Base-by-base conservation (phyloP, 164 flowering plant genomes). In the Aristolochia fimbriata region DNA sequence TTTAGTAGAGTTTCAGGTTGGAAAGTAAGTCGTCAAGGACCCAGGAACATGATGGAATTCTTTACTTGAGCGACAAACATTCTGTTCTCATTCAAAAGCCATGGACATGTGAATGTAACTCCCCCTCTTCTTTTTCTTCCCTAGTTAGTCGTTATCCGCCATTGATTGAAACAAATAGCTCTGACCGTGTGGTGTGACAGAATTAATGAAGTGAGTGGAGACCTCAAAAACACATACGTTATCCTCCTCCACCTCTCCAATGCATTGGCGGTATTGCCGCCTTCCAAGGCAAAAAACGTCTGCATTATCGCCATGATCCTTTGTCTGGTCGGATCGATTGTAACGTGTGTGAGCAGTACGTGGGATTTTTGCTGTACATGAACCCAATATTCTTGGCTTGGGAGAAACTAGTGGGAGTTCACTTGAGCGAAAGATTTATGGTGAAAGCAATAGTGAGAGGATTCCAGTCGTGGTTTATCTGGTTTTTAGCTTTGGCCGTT, bases 181-280 rank as follows among this genome's bases (percentile, higher is more conserved):
- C n/a, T n/a, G 57, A 8, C 24, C 14, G 23, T 23, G 33, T 46
- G n/a, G n/a, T 59, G 47, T 58, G 19, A 0, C 58, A 17, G 65
- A 62, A 54, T 41, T 62, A 17, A 62, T 62, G 58, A 62, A 31
- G 65, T 58, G 0, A 62, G 65, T 62, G 65, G 65, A 62, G 33
- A 30, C 65, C 65, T 45, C 37, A 62, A 23, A 62, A 62, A 52
- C 58, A 62, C 53, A 41, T 62, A 41, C 54, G 58, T 41, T 16
- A 43, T 37, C 49, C 65, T 62, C 15, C 41, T 62, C 4, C 58
- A 53, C 33, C 57, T 21, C 15, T 52, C 65, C n/a, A 62, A 62
- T 43, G 65, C 65, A 17, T 62, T 62, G 10, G 58, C 48, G 3
- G 58, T 62, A 9, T 30, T 62, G n/a, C 58, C 65, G 12, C 58